Conservation (phyloP, 192 early-diverging fungal genomes). For the Backusella parvicylindrica region DNA sequence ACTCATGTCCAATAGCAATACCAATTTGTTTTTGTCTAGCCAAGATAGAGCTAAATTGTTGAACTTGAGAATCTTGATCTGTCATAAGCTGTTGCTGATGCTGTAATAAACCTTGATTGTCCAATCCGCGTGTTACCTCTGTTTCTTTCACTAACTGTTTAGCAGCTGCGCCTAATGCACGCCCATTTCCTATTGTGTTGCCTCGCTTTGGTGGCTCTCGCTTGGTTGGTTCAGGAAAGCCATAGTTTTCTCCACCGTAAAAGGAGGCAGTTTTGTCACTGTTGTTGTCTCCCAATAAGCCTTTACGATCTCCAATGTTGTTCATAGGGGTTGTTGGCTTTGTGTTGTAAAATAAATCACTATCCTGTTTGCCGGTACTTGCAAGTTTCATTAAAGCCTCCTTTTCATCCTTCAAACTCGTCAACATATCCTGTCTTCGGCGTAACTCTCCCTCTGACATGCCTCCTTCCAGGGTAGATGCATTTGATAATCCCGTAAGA, state of each 20-base stretch:
- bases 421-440: slow-evolving; percentile 76
- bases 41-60: slow-evolving; percentile 73
- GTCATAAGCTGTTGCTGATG: slow-evolving; percentile 78
- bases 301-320: slow-evolving; percentile 43
- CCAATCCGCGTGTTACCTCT: slow-evolving; percentile 70
- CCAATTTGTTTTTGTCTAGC: slow-evolving; percentile 86
- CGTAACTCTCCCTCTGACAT: slow-evolving; percentile 72
- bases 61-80: slow-evolving; percentile 78
- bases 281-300: slow-evolving; percentile 27
- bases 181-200: not conserved
- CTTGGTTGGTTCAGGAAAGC: not conserved
- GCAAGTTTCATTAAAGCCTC: slow-evolving; percentile 60
- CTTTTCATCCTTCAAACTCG: slow-evolving; percentile 67
- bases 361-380: slow-evolving; percentile 45
- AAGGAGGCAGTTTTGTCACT: not conserved
- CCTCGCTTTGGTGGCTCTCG: not conserved
- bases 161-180: slow-evolving; percentile 22
- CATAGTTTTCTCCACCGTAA: not conserved
- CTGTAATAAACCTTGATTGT: slow-evolving; percentile 70
- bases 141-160: slow-evolving; percentile 54
- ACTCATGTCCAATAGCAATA: slow-evolving; percentile 79
- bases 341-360: slow-evolving; percentile 31
- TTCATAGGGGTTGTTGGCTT: not conserved
- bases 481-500: slow-evolving; percentile 49
- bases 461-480: slow-evolving; percentile 31